These are phyloP conservation scores for Phylloporus sp. DNA, from an alignment of 768 basidiomycete genomes.

Conservation along the genomic window DNA sequence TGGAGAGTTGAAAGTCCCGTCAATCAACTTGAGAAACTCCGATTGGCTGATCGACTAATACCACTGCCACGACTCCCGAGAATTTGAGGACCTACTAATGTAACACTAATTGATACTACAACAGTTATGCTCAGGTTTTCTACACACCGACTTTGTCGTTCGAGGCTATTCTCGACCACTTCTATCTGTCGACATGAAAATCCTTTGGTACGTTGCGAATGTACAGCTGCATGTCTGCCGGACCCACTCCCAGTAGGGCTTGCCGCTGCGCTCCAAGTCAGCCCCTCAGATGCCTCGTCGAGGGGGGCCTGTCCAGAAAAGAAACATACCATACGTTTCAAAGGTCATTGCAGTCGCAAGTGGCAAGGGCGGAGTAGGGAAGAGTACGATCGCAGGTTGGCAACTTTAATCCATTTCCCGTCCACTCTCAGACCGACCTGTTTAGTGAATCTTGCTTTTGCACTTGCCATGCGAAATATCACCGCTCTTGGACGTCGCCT, in stretches of 20 bases:
- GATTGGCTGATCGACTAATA: background rate
- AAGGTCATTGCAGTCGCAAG: constrained; percentile 83
- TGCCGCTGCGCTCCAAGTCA: constrained; percentile 30
- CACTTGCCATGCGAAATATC: constrained; percentile 49
- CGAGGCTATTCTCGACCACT: constrained; percentile 18
- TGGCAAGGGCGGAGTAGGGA: constrained; percentile 95
- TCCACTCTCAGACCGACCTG: constrained; percentile 7
- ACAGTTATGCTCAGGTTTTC: constrained; percentile 8
- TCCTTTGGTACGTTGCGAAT: constrained; percentile 43
- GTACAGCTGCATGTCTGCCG: background rate
- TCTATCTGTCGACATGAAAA: constrained; percentile 43
- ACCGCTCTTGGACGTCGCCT: constrained; percentile 37
- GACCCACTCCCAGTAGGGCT: constrained; percentile 30
- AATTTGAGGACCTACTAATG: too few species aligned
- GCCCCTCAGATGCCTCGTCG: constrained; percentile 62
- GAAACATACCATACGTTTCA: constrained; percentile 67
- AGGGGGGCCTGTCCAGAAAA: constrained; percentile 49
- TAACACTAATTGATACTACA: too few species aligned
- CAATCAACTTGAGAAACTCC: background rate
- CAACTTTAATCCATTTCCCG: background rate
- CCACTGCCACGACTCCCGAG: too few species aligned
- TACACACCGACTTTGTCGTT: background rate
- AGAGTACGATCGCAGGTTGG: constrained; percentile 87
- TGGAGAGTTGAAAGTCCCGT: background rate
- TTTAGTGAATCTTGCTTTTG: constrained; percentile 78